These are phyloP conservation scores for Alternaria sp. DNA, from an alignment of 2,329 filamentous ascomycete species.

Conservation along the genomic window DNA sequence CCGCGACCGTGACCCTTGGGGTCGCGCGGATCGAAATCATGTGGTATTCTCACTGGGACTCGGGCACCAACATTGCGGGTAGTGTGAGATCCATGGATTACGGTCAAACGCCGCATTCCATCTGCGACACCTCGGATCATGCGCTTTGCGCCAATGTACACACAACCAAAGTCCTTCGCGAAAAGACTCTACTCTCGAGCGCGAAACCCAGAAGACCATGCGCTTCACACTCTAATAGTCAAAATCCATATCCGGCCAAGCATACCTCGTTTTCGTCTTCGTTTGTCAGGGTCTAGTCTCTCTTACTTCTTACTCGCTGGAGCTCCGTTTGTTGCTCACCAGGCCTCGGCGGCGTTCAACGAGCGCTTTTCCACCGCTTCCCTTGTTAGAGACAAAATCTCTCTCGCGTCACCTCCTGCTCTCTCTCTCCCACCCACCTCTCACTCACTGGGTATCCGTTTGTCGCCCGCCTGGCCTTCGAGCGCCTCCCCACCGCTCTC, in stretches of 20 bases:
- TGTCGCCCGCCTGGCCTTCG: background rate
- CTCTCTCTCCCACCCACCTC: background rate
- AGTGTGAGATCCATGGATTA: background rate
- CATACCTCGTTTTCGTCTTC: background rate
- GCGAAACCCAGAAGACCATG: too few relatives aligned
- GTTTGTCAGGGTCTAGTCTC: background rate
- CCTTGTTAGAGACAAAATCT: background rate
- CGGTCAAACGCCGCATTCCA: background rate
- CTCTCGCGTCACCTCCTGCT: background rate
- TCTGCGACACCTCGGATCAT: background rate
- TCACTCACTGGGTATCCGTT: background rate
- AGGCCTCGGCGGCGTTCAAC: background rate
- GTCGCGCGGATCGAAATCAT: too few relatives aligned
- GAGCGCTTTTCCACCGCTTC: background rate
- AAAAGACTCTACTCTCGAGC: too few relatives aligned
- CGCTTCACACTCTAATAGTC: too few relatives aligned
- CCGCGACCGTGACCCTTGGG: too few relatives aligned
- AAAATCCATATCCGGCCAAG: background rate
- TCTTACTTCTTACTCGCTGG: background rate
- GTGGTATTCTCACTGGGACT: too few relatives aligned
- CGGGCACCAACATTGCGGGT: background rate
- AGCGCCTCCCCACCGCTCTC: background rate
- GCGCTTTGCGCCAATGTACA: background rate
- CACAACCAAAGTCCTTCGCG: too few relatives aligned
- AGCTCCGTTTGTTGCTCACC: background rate